These are phyloP conservation scores for Spizellomyces punctatus DNA, from an alignment of 192 early-diverging fungal genomes.

Conservation along the genomic window DNA sequence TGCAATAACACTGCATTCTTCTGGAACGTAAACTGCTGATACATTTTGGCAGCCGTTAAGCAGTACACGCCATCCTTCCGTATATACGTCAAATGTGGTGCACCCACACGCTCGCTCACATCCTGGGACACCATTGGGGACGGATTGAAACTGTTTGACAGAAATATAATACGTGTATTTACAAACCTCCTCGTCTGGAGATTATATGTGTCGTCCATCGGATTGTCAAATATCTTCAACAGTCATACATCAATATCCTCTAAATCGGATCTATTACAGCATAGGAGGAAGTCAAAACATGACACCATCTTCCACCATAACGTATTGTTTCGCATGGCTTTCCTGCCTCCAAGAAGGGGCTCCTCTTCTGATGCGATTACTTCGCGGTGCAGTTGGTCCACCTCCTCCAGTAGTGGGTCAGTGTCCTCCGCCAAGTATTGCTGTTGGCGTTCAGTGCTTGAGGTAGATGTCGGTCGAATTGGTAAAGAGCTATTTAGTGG, in stretches of 20 bases:
- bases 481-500: no score
- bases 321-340: neutral
- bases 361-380: neutral
- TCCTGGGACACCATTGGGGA: no score
- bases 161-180: constrained; percentile 4
- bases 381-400: neutral
- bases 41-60: no score
- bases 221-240: neutral
- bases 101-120: no score
- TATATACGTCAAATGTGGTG: no score
- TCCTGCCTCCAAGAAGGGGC: neutral
- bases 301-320: neutral
- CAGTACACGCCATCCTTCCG: no score
- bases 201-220: neutral
- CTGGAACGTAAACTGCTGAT: no score
- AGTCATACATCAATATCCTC: neutral
- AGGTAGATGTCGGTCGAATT: no score
- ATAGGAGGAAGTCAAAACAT: neutral
- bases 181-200: neutral
- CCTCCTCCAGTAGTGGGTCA: neutral
- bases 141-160: no score
- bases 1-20: no score
- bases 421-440: no score
- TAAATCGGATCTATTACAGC: neutral
- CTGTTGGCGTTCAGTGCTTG: no score